Evolutionary conservation across 306 rosid genomes (phyloP), one percentile per base, ranked within the genome.

Genomic region (Cercis canadensis): DNA sequence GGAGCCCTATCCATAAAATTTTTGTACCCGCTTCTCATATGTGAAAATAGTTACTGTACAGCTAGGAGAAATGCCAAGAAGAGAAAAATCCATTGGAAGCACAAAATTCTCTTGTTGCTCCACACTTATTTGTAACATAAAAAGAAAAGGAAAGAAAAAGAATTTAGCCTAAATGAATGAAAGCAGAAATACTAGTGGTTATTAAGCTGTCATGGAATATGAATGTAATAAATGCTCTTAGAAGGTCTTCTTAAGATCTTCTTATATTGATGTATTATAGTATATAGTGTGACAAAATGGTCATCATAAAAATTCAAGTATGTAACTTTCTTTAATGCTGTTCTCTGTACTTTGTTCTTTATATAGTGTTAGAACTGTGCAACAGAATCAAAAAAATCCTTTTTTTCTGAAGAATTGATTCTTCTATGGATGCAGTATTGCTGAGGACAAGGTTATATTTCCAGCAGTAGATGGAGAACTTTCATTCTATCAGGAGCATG

Each of bases 401-500:
- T 52, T 19, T 57, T 62, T n/a, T 74, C 77, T 67, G 62, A 75
- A 72, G 45, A 56, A 44, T 76, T 70, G 49, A 54, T 61, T 60
- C 43, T 82, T 69, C 65, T 70, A 18, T 75, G 61, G 60, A 83
- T 80, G 82, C 92, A 95, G 99, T 80, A 95, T 87, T 83, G 97
- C 99, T 4, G 99, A 95, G 90, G 99, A 95, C 90, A 85, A 79
- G 87, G 92, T 95, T 73, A 87, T 95, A 79, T 95, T 95, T 92
- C 97, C 99, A 5, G 96, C 97, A 0, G 96, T 95, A 66, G 97
- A 86, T 86, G 99, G 96, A 72, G 87, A 89, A 53, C 66, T 95
- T 73, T 95, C 97, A 32, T 95, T 95, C 83, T 61, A 56, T 75
- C 87, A 89, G 83, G 99, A 95, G 78, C 99, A 91, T 52, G 88